These are phyloP conservation scores for Auriscalpium vulgare DNA, from an alignment of 768 basidiomycete species.

Conservation along the genomic window DNA sequence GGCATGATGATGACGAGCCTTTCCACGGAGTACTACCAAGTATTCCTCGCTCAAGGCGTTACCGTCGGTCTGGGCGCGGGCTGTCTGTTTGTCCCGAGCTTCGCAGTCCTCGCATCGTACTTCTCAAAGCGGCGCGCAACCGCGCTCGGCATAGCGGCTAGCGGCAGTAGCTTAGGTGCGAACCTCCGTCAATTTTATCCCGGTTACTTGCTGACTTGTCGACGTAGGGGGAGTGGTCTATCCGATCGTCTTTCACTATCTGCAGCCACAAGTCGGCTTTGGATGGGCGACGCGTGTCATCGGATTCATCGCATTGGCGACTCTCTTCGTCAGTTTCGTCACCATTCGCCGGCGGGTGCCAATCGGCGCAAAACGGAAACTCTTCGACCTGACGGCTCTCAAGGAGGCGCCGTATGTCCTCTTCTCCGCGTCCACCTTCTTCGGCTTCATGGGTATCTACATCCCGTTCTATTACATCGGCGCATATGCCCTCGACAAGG, in stretches of 20 bases:
- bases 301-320: conserved; percentile 17
- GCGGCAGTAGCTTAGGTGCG: conserved; percentile 25
- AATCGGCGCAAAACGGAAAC: conserved; percentile 10
- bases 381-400: conserved; percentile 10
- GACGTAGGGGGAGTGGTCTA: conserved; percentile 18
- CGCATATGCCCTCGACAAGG: conserved; percentile 14
- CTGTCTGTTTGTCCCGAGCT: conserved; percentile 35
- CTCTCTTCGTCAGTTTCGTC: conserved; percentile 16
- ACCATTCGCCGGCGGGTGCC: conserved; percentile 15
- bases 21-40: conserved; percentile 20
- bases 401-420: conserved; percentile 18
- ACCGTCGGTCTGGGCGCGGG: conserved; percentile 34
- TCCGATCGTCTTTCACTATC: conserved; percentile 23
- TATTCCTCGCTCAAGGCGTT: conserved; percentile 38
- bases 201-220: neutral
- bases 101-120: conserved; percentile 35
- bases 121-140: conserved; percentile 34
- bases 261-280: conserved; percentile 19
- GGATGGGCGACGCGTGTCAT: conserved; percentile 20
- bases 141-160: conserved; percentile 36
- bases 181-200: neutral
- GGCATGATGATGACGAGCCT: conserved; percentile 13
- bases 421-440: conserved; percentile 15
- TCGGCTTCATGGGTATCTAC: conserved; percentile 12
- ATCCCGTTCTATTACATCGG: conserved; percentile 22